These are phyloP conservation scores for Cladosporium sp. DNA, from an alignment of 2,329 filamentous ascomycete species.

Conservation along the genomic window DNA sequence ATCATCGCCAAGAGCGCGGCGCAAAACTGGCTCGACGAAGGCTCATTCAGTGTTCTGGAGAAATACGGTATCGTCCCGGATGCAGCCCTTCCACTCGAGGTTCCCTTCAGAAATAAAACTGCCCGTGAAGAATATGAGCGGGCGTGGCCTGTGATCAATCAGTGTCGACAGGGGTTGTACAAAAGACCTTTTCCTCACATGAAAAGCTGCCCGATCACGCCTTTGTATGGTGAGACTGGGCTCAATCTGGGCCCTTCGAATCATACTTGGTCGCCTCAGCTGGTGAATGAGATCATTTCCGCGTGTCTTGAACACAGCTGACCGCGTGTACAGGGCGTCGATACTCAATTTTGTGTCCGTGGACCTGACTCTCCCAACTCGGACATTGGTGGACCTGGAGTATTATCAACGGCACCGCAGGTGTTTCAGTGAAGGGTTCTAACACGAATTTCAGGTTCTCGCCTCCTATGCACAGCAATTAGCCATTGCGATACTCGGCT, in stretches of 20 bases:
- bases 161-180: not conserved
- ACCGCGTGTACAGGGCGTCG: not conserved
- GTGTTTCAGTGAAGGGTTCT: not conserved
- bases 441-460: not conserved
- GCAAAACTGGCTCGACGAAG: not conserved
- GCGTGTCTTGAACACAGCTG: not conserved
- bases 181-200: not conserved
- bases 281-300: not conserved
- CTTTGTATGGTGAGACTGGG: not conserved
- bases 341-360: not conserved
- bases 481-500: not conserved
- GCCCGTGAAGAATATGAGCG: not conserved
- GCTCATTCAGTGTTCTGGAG: not conserved
- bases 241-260: not conserved
- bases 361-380: not conserved
- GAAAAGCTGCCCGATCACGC: not conserved
- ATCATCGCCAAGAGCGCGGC: not conserved
- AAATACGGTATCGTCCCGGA: not conserved
- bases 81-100: not conserved
- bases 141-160: not conserved
- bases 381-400: not conserved
- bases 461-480: not conserved
- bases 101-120: not conserved
- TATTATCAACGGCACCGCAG: not conserved
- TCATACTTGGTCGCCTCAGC: not conserved